These are phyloP conservation scores for Colletotrichum sp. DNA, from an alignment of 2,329 filamentous ascomycete species.

Conservation along the genomic window DNA sequence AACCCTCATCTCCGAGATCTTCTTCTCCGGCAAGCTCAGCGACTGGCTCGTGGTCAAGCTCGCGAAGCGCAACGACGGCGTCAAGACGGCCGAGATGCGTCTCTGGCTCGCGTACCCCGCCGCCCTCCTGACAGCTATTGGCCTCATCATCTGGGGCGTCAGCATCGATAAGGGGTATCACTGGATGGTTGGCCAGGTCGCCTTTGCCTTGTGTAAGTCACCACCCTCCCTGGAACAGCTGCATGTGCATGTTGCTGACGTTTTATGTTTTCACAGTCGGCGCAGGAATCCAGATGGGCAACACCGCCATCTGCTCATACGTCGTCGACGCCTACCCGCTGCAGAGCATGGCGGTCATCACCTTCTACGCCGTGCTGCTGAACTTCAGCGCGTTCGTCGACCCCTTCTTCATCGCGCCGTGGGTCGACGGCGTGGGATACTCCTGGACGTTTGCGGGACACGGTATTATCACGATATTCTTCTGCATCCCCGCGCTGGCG, in stretches of 20 bases:
- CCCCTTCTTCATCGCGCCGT: conserved; percentile 54
- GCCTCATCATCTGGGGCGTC: conserved; percentile 58
- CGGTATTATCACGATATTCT: conserved; percentile 47
- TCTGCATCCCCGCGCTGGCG: conserved; percentile 39
- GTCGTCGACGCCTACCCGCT: conserved; percentile 60
- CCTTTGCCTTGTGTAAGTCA: conserved; percentile 56
- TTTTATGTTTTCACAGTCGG: conserved; percentile 39
- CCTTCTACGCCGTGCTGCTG: conserved; percentile 58
- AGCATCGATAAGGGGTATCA: conserved; percentile 57
- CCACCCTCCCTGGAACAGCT: rapidly evolving
- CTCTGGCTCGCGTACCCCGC: conserved; percentile 61
- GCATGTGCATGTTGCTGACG: not conserved
- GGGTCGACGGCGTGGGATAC: conserved; percentile 48
- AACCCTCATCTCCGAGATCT: conserved; percentile 53
- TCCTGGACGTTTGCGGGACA: conserved; percentile 56
- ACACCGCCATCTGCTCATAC: conserved; percentile 56
- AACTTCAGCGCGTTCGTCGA: conserved; percentile 52
- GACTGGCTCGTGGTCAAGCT: conserved; percentile 53
- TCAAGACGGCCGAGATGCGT: conserved; percentile 56
- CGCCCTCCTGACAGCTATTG: conserved; percentile 48
- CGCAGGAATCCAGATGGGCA: conserved; percentile 60
- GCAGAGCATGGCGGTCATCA: conserved; percentile 57
- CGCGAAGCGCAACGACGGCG: conserved; percentile 43
- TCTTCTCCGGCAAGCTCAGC: conserved; percentile 56
- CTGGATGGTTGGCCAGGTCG: conserved; percentile 61